Evolutionary conservation across 257 asterid genomes (phyloP), one percentile per base, ranked within the genome.

Genomic region (Eustoma russellianum): DNA sequence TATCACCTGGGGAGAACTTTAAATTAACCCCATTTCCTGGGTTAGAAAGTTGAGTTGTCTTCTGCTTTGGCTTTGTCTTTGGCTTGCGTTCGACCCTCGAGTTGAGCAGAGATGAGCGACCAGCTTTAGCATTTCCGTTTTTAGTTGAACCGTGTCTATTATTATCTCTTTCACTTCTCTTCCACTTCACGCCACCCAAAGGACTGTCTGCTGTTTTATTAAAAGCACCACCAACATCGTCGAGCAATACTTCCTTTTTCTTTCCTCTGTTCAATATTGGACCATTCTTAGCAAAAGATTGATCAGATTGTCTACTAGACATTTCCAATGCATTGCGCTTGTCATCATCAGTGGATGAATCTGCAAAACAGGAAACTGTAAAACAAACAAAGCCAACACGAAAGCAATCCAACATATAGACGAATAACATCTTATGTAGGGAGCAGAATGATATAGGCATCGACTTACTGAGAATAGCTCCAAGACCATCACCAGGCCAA

Each of bases 1-100:
- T 79, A 45, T 69, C 60, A 41, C 67, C 78, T 7, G 76, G 54
- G 41, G 82, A 68, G 49, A 75, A 73, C 61, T 80, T 83, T 55
- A 66, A 67, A 54, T 72, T 68, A 56, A 73, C 59, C 41, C 85
- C 86, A 60, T 78, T 77, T 48, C 86, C 91, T 3, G 97, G 81
- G 48, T 86, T 78, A 41, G 94, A 82, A 44, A 91, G 88, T 67
- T 88, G 98, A 49, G 83, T 91, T 28, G 93, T 85, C 71, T 59
- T 88, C 81, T 88, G 97, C 50, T 83, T 88, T 55, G 89, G 86
- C 68, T 88, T 88, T 2, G 88, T 54, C 74, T 83, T 92, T 33
- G 90, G 63, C 71, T 79, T 92, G 41, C 95, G 92, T 61, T 85
- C 97, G 17, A 92, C 94, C 71, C 83, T 90, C 44, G 89, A 65